Conservation (phyloP, 2,329 filamentous ascomycete genomes). For the Epichloe uncinata region DNA sequence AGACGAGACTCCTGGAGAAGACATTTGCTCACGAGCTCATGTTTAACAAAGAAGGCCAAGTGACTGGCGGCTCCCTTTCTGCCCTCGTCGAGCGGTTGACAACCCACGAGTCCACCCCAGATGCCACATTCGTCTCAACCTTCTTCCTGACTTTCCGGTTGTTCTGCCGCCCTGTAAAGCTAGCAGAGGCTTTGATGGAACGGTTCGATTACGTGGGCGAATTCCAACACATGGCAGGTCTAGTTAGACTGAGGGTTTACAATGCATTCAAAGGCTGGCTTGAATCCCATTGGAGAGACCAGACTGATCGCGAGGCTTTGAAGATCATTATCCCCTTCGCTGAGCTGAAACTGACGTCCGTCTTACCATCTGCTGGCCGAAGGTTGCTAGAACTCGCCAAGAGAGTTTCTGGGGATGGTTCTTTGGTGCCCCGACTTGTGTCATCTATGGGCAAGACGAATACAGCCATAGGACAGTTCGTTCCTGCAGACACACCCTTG, state of each 20-base stretch:
- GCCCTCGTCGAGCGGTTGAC: slow-evolving; percentile 92
- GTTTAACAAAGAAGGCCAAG: slow-evolving; percentile 85
- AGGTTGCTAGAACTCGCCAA: slow-evolving; percentile 68
- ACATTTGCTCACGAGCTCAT: slow-evolving; percentile 86
- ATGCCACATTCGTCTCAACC: slow-evolving; percentile 80
- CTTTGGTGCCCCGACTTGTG: slow-evolving; percentile 68
- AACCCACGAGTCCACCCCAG: slow-evolving; percentile 82
- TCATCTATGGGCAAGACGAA: slow-evolving; percentile 83
- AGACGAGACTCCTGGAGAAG: slow-evolving; percentile 76
- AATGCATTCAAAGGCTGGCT: slow-evolving; percentile 97
- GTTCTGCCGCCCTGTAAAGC: slow-evolving; percentile 68
- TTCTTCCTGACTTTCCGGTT: slow-evolving; percentile 95
- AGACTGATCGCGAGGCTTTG: slow-evolving; percentile 65
- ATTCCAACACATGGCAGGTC: slow-evolving; percentile 56
- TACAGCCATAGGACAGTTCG: slow-evolving; percentile 57
- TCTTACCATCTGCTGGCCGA: slow-evolving; percentile 64
- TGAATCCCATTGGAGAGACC: slow-evolving; percentile 85
- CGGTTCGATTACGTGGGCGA: slow-evolving; percentile 87
- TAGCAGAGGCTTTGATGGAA: slow-evolving; percentile 74
- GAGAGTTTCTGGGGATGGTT: slow-evolving; percentile 61
- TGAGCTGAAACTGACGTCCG: slow-evolving; percentile 50
- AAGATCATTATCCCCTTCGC: slow-evolving; percentile 70
- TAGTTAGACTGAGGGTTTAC: slow-evolving; percentile 82
- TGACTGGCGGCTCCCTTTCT: slow-evolving; percentile 82
- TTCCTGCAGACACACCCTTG: slow-evolving; percentile 57